These are phyloP conservation scores for Stephania yunnanensis DNA, from an alignment of 164 flowering plant genomes.

Conservation along the genomic window DNA sequence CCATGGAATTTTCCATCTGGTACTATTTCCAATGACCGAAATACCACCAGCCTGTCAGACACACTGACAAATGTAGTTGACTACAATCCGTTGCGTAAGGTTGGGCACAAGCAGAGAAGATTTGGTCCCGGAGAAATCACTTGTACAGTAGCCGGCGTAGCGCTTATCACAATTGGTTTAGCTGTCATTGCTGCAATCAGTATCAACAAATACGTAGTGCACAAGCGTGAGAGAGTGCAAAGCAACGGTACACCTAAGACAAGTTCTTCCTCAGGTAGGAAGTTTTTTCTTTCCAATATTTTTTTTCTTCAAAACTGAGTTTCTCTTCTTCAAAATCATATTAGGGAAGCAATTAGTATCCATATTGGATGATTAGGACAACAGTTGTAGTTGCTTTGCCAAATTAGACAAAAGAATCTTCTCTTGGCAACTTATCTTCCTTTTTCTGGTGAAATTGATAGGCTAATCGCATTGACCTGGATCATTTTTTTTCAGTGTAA, in stretches of 20 bases:
- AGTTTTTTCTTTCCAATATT: background rate
- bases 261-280: conserved; percentile 37
- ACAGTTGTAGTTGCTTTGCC: background rate
- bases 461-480: background rate
- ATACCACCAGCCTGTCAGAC: conserved; percentile 41
- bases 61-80: conserved; percentile 57
- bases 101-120: conserved; percentile 28
- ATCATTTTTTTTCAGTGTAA: background rate
- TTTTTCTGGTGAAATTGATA: background rate
- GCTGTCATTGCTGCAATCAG: conserved; percentile 34
- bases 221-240: conserved; percentile 17
- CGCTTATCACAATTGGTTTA: conserved; percentile 39
- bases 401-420: background rate
- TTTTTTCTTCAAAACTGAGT: background rate
- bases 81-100: conserved; percentile 31
- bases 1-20: conserved; percentile 62
- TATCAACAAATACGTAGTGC: conserved; percentile 22
- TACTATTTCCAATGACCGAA: conserved; percentile 24
- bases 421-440: background rate
- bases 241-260: conserved; percentile 28
- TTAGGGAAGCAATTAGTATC: background rate
- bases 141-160: conserved; percentile 38
- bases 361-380: no score
- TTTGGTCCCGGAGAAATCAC: conserved; percentile 46
- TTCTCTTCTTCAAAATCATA: background rate